phyloP scores from a whole-genome alignment of 2,329 filamentous ascomycete genomes.

The Uncinocarpus reesii region DNA sequence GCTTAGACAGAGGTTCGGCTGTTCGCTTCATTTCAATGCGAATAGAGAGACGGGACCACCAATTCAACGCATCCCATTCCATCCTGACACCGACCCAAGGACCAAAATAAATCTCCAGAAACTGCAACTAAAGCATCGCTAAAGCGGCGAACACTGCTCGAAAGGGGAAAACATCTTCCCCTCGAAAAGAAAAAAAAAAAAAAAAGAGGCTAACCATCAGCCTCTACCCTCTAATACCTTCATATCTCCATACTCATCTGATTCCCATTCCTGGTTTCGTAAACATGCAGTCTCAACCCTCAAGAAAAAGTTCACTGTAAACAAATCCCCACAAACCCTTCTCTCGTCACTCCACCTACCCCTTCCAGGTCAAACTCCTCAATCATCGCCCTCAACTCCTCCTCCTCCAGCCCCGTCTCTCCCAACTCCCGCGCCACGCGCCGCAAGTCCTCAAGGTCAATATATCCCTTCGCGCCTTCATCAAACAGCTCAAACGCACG shows the following conservation, averaged over 20 bases:
- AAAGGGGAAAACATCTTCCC: too few species aligned
- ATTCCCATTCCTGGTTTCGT: too few species aligned
- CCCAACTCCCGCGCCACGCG: conserved; percentile 83
- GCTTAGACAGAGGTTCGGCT: too few species aligned
- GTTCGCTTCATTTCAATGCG: too few species aligned
- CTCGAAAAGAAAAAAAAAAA: neutral
- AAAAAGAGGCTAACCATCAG: neutral
- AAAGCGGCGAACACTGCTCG: too few species aligned
- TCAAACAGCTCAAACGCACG: conserved; percentile 92
- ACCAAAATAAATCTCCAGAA: too few species aligned
- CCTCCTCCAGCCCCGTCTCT: conserved; percentile 75
- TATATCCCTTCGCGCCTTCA: conserved; percentile 79
- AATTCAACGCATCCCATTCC: too few species aligned
- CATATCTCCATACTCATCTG: neutral
- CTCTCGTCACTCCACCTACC: conserved; percentile 61
- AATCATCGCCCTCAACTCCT: conserved; percentile 91
- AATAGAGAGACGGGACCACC: too few species aligned
- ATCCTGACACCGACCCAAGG: too few species aligned
- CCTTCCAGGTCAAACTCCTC: conserved; percentile 95
- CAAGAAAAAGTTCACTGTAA: conserved; percentile 40
- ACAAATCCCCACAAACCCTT: conserved; percentile 59
- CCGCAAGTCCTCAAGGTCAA: conserved; percentile 77
- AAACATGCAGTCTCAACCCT: too few species aligned
- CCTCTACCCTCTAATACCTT: neutral
- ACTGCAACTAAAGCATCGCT: neutral